Evolutionary conservation across 768 basidiomycete species (phyloP), one percentile per base, ranked within the genome.

Genomic region (Hortiboletus campestris): DNA sequence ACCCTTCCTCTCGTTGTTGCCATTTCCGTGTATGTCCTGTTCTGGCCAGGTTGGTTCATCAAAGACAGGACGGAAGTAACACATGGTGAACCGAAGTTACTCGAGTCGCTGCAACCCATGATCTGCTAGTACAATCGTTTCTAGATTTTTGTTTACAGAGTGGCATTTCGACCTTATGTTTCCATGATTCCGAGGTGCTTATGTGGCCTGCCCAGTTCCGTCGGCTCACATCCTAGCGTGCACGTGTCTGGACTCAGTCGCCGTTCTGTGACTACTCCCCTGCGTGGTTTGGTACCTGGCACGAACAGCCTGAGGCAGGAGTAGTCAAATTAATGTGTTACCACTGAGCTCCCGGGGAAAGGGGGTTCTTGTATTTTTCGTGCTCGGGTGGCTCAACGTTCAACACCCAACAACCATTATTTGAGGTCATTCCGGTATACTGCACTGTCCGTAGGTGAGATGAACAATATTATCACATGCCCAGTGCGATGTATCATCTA

Each of bases 31-130:
- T 88, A 85, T 61, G 71, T 80, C 17, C 62, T 74, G 14, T 83
- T 85, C 67, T 91, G 87, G 86, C 88, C 86, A 4, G 84, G 84
- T 7, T 67, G 78, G 58, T 81, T 81, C 63, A 83, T 84, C 19
- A 28, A 31, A 1, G 51, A 31, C 7, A 28, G 4, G 19, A 36
- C 12, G 11, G 13, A 22, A 14, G 8, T 20, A 11, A 16, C 8
- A 14, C 14, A 31, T n/a, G 25, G 6, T 16, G 38, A 54, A 46
- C 8, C 16, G 32, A 55, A 63, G 34, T 4, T 84, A 80, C 72
- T 40, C 7, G 19, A 49, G n/a, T 35, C 17, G 9, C 4, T 4
- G 6, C 56, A 11, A 51, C 36, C 13, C 25, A 34, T 12, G 31
- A 49, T 9, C 6, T 9, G 4, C 20, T 43, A 42, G 34, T 6